Evolutionary conservation across 805 yeast species (phyloP).

Genomic region (Candida patagonica): DNA sequence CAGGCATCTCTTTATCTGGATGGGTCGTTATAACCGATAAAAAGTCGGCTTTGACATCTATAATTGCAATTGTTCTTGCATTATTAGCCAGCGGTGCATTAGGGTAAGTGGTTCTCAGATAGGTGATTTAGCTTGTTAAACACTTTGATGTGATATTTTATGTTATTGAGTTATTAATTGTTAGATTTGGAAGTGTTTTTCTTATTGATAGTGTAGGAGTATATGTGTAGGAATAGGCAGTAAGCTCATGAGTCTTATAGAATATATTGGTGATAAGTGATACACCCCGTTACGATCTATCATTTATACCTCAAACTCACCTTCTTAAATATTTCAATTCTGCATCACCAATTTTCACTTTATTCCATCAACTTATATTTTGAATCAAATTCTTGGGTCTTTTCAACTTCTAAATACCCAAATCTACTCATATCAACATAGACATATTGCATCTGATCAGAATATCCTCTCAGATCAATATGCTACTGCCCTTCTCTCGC

Average conservation of each 20-base stretch:
- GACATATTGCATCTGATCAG: no score
- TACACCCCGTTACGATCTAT: not conserved
- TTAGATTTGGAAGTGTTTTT: slow-evolving; percentile 32
- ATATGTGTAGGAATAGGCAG: slow-evolving; percentile 25
- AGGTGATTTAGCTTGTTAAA: not conserved
- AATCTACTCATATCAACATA: no score
- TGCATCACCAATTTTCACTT: no score
- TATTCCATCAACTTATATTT: no score
- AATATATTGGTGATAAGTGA: not conserved
- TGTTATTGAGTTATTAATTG: not conserved
- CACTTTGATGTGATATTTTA: not conserved
- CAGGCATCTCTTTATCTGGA: slow-evolving; percentile 9
- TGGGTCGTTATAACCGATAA: slow-evolving; percentile 17
- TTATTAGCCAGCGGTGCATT: slow-evolving; percentile 29
- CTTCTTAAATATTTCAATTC: no score
- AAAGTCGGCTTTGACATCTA: slow-evolving; percentile 11
- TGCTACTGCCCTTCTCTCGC: no score
- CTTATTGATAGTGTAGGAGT: slow-evolving; percentile 38
- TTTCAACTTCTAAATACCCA: no score
- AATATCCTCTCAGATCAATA: no score
- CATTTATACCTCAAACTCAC: no score
- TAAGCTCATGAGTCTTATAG: not conserved
- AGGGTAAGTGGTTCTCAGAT: slow-evolving; percentile 22
- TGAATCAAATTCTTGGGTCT: no score
- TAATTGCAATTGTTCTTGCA: slow-evolving; percentile 23